A percentile compares a stretch with the other conserved stretches of the same genome.
Conservation (phyloP, 306 rosid genomes). For the Rubus idaeus region DNA sequence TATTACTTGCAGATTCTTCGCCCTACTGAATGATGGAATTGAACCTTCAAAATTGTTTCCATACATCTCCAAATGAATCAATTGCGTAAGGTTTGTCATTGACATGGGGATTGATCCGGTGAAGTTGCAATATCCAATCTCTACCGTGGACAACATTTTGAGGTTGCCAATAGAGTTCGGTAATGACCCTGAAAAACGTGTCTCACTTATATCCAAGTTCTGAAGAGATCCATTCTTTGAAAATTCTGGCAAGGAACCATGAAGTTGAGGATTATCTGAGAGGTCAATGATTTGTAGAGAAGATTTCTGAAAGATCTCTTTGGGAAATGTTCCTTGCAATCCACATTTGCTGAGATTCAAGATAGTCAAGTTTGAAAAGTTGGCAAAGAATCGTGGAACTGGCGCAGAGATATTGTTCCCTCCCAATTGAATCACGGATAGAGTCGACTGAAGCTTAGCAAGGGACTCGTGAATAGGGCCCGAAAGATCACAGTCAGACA, state of each 20-base stretch:
- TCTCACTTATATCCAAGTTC: background rate
- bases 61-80: too few species aligned
- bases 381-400: background rate
- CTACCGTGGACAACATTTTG: background rate
- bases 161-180: slow-evolving; percentile 1
- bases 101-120: background rate
- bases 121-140: background rate
- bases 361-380: background rate
- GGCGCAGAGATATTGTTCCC: background rate
- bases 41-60: too few species aligned
- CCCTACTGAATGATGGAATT: too few species aligned
- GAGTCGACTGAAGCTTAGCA: background rate
- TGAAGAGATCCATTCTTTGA: background rate
- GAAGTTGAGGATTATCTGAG: background rate
- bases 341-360: background rate
- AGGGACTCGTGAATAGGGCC: background rate
- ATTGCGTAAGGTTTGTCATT: background rate
- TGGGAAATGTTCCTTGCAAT: background rate
- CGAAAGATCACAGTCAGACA: background rate
- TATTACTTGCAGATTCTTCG: too few species aligned
- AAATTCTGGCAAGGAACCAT: slow-evolving; percentile 5
- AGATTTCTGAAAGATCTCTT: background rate
- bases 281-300: background rate
- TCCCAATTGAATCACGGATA: background rate
- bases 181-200: background rate